Conservation (phyloP, 2,329 filamentous ascomycete genomes). For the Massarina eburnea region DNA sequence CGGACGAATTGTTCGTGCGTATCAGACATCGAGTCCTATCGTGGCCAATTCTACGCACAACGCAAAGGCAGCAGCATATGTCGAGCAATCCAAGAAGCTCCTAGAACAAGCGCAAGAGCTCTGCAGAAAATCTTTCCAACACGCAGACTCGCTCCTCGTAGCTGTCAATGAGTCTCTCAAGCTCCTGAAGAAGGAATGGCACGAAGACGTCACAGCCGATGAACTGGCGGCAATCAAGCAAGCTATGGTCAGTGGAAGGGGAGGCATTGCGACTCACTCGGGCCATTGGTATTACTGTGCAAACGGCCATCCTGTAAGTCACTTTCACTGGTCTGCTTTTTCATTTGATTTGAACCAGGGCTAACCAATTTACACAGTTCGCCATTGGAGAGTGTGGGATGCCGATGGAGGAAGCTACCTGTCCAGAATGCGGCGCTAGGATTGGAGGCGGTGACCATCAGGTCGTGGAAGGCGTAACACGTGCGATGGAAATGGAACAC, state of each 20-base stretch:
- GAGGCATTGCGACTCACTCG: constrained; percentile 44
- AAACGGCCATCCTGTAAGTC: constrained; percentile 55
- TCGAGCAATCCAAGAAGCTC: constrained; percentile 22
- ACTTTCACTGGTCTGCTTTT: neutral
- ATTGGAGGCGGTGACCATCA: constrained; percentile 60
- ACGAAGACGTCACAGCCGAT: constrained; percentile 45
- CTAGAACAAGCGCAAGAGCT: constrained; percentile 33
- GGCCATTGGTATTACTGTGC: constrained; percentile 65
- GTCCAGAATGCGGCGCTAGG: constrained; percentile 62
- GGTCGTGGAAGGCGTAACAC: constrained; percentile 54
- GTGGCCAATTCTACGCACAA: constrained; percentile 2
- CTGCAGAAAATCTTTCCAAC: constrained; percentile 37
- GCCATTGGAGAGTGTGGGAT: constrained; percentile 68
- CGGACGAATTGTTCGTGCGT: constrained; percentile 29
- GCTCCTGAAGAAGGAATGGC: constrained; percentile 40
- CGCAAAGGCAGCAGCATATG: constrained; percentile 11
- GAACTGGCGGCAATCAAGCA: constrained; percentile 49
- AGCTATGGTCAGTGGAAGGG: constrained; percentile 50
- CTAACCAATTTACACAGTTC: constrained; percentile 38
- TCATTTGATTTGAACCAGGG: neutral
- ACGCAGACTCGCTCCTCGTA: constrained; percentile 20
- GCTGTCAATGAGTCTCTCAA: constrained; percentile 30
- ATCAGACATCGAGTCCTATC: constrained; percentile 17
- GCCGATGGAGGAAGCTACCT: constrained; percentile 63
- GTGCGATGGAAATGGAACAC: constrained; percentile 57